A percentile compares a stretch with the other conserved stretches of the same genome.
phyloP scores from a whole-genome alignment of 2,329 filamentous ascomycete genomes.

The Monosporascus sp. region DNA sequence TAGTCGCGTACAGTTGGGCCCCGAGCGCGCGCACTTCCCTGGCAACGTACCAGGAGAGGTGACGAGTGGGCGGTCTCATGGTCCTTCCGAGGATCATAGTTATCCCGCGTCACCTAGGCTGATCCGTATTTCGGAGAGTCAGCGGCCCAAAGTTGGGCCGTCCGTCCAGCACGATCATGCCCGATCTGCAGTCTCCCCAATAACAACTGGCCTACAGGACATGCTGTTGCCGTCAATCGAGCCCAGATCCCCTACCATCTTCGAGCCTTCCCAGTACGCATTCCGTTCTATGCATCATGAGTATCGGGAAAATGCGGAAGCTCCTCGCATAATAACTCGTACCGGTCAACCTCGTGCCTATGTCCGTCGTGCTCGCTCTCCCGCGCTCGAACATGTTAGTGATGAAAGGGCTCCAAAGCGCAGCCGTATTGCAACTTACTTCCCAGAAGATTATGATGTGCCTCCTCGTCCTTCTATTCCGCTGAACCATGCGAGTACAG shows the following conservation, averaged over 20 bases:
- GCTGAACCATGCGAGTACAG: constrained; percentile 12
- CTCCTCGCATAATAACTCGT: constrained; percentile 16
- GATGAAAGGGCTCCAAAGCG: constrained; percentile 17
- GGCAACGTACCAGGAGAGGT: constrained; percentile 4
- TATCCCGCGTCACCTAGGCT: constrained; percentile 13
- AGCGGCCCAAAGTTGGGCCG: constrained; percentile 29
- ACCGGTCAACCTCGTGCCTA: constrained; percentile 12
- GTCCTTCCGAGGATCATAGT: constrained; percentile 5
- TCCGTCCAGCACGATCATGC: constrained; percentile 7
- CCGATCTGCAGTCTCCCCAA: constrained; percentile 17
- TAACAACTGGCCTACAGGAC: constrained; percentile 24
- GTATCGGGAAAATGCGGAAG: constrained; percentile 13
- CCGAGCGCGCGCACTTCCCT: constrained; percentile 5
- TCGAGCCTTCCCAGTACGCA: constrained; percentile 6
- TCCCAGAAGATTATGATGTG: constrained; percentile 12
- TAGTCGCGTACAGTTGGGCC: constrained; percentile 7
- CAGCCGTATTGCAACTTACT: constrained; percentile 17
- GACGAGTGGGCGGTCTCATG: constrained; percentile 3
- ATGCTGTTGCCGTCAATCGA: constrained; percentile 28
- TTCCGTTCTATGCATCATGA: constrained; percentile 12
- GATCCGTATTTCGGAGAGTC: constrained; percentile 17
- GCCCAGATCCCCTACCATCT: constrained; percentile 20
- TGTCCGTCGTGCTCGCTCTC: constrained; percentile 12
- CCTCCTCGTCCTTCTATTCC: constrained; percentile 14
- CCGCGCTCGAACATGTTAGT: constrained; percentile 11